These are phyloP conservation scores for Leccinum ochraceum DNA, from an alignment of 768 basidiomycete genomes.

Conservation along the genomic window DNA sequence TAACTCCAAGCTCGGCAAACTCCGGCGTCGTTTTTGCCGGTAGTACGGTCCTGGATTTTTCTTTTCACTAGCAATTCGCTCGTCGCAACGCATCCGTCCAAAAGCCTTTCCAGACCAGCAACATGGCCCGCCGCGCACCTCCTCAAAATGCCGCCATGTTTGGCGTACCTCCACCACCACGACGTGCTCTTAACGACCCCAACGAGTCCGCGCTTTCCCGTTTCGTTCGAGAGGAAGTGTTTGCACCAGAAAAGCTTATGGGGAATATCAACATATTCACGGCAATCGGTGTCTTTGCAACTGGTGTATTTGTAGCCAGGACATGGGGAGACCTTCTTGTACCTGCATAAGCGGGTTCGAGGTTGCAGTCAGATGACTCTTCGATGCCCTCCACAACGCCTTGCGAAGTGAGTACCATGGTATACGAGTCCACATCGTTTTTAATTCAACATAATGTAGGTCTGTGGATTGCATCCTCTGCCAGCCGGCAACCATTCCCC, in stretches of 20 bases:
- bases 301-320: slow-evolving; percentile 68
- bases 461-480: slow-evolving; percentile 5
- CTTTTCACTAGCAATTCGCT: background rate
- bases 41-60: slow-evolving; percentile 1
- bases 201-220: slow-evolving; percentile 64
- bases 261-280: slow-evolving; percentile 75
- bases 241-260: slow-evolving; percentile 68
- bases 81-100: background rate
- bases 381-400: background rate
- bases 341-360: slow-evolving; percentile 44
- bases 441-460: slow-evolving; percentile 9
- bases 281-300: slow-evolving; percentile 65
- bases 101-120: background rate
- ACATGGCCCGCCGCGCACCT: slow-evolving; percentile 70
- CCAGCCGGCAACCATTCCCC: background rate
- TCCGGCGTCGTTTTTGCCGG: slow-evolving; percentile 8
- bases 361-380: background rate
- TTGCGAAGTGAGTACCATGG: slow-evolving; percentile 9
- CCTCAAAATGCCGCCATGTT: slow-evolving; percentile 59
- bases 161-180: slow-evolving; percentile 44
- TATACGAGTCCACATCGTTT: background rate
- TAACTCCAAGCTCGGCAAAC: slow-evolving; percentile 12
- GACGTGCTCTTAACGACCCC: slow-evolving; percentile 48
- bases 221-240: slow-evolving; percentile 60
- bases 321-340: slow-evolving; percentile 80